Percentiles rank a stretch among this genome's conserved stretches.
Conservation (phyloP, 345 rosid genomes). For the Hirschfeldia incana region DNA sequence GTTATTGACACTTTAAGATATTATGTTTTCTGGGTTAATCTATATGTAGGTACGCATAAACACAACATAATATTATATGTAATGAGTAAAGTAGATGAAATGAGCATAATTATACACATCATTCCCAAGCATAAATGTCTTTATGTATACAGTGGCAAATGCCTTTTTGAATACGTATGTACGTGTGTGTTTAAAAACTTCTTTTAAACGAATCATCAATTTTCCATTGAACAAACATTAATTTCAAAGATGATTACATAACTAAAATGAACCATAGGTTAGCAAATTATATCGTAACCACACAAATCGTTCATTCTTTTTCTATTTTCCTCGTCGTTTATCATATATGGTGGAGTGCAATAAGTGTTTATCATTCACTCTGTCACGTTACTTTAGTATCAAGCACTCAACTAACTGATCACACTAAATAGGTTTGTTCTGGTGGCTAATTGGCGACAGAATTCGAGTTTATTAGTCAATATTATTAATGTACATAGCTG, state of each 20-base stretch:
- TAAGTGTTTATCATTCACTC: conserved; percentile 8
- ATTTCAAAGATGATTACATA: conserved; percentile 13
- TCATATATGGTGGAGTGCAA: background rate
- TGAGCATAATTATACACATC: conserved; percentile 36
- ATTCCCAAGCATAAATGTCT: conserved; percentile 32
- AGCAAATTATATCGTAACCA: conserved; percentile 2
- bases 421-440: background rate
- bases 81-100: background rate
- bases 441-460: background rate
- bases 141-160: background rate
- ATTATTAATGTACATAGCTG: background rate
- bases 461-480: background rate
- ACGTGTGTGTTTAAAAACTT: conserved; percentile 22
- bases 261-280: conserved; percentile 14
- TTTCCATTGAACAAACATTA: conserved; percentile 1
- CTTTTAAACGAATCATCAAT: background rate
- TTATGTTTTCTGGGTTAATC: too few species aligned
- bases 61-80: background rate
- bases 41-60: background rate
- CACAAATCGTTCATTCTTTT: background rate
- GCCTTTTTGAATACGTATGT: background rate
- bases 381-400: conserved; percentile 3
- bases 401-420: conserved; percentile 28
- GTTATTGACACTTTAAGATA: too few species aligned
- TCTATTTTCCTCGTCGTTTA: conserved; percentile 8